phyloP scores from a whole-genome alignment of 208 protist species.

The Phytomonas serpens region DNA sequence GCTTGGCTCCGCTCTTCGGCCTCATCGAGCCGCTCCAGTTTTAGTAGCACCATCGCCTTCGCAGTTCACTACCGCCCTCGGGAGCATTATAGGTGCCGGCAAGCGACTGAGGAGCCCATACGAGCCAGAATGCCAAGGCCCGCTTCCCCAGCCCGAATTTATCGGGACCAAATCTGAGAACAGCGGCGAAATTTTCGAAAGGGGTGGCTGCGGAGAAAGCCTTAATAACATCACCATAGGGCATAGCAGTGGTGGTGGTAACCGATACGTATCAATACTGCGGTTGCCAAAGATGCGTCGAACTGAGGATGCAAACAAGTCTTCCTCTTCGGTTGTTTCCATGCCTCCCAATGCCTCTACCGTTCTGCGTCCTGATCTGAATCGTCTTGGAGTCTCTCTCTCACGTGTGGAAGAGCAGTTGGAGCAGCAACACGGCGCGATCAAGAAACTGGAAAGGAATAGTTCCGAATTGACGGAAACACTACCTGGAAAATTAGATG shows the following conservation, averaged over 20 bases:
- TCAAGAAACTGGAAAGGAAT: not conserved
- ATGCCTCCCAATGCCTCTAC: not conserved
- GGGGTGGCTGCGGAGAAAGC: not conserved
- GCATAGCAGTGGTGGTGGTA: not conserved
- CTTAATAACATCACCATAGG: not conserved
- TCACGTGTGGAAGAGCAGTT: not conserved
- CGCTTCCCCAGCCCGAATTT: not conserved
- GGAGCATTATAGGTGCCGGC: not conserved
- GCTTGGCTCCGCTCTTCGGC: not conserved
- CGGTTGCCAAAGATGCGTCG: not conserved
- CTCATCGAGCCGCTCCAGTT: not conserved
- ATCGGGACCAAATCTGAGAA: not conserved
- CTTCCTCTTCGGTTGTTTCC: not conserved
- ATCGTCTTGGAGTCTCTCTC: not conserved
- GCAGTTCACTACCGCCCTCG: not conserved
- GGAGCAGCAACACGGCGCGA: not conserved
- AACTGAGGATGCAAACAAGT: not conserved
- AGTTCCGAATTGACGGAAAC: not conserved
- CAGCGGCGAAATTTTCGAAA: not conserved
- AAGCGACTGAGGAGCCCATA: not conserved
- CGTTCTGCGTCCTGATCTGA: not conserved
- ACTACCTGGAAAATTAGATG: not conserved
- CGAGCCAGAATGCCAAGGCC: not conserved
- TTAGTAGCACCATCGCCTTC: not conserved
- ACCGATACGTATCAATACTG: not conserved